Percentiles rank a stretch among this genome's conserved stretches.
Conservation (phyloP, 495 filamentous ascomycete species). For the Neurospora sp. region DNA sequence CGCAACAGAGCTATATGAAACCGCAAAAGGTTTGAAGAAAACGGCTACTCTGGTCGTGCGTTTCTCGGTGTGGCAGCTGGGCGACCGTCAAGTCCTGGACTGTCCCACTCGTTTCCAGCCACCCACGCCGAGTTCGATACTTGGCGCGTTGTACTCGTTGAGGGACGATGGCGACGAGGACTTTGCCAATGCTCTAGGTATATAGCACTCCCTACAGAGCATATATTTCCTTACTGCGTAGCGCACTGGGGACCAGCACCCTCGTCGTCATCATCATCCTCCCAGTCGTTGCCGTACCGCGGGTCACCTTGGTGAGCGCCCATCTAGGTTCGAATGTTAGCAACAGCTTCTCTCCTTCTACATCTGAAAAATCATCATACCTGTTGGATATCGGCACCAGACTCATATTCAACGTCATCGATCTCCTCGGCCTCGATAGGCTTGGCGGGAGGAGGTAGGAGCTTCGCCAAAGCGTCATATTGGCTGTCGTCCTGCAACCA, state of each 20-base stretch:
- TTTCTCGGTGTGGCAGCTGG: background rate
- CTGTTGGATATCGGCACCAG: slow-evolving; percentile 69
- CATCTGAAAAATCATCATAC: slow-evolving; percentile 35
- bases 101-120: background rate
- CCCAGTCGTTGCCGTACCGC: slow-evolving; percentile 59
- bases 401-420: slow-evolving; percentile 80
- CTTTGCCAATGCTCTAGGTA: background rate
- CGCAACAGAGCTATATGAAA: background rate
- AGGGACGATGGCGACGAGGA: background rate
- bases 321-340: slow-evolving; percentile 37
- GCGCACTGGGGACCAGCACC: slow-evolving; percentile 63
- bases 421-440: slow-evolving; percentile 59
- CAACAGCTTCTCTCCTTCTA: background rate
- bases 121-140: background rate
- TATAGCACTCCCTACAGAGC: slow-evolving; percentile 7
- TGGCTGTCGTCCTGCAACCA: slow-evolving; percentile 65
- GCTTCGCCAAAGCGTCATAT: slow-evolving; percentile 56
- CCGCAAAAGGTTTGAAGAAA: background rate
- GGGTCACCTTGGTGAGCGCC: slow-evolving; percentile 57
- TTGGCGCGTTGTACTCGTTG: background rate
- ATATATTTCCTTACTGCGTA: slow-evolving; percentile 55
- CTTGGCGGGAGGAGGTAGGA: slow-evolving; percentile 54
- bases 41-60: background rate
- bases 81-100: background rate
- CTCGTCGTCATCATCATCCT: slow-evolving; percentile 70